phyloP scores from a whole-genome alignment of 1,284 basidiomycete genomes.

The Rhodotorula sp. region DNA sequence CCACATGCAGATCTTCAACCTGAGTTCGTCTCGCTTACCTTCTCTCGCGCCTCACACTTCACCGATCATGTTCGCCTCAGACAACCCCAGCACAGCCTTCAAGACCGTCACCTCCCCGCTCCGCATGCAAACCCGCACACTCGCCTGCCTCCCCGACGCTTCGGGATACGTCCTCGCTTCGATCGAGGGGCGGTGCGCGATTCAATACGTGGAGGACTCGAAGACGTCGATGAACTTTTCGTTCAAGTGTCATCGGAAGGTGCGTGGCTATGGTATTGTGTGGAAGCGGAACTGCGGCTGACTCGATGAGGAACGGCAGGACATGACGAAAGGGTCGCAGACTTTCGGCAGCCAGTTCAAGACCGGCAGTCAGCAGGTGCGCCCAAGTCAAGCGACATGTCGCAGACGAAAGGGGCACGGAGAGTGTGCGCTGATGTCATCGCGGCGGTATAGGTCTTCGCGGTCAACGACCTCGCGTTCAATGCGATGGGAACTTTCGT shows the following conservation, averaged over 20 bases:
- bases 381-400: too few species aligned
- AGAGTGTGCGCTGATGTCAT: too few species aligned
- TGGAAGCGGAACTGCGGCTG: too few species aligned
- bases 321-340: too few species aligned
- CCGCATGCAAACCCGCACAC: conserved; percentile 89
- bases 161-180: conserved; percentile 88
- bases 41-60: background rate
- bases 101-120: conserved; percentile 80
- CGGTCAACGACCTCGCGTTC: conserved; percentile 89
- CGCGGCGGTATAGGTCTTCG: conserved; percentile 58
- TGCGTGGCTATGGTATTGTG: too few species aligned
- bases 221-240: conserved; percentile 68
- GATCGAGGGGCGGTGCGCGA: conserved; percentile 90
- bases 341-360: conserved; percentile 54
- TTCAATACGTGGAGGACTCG: conserved; percentile 86
- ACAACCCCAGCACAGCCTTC: conserved; percentile 70
- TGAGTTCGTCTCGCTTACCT: conserved; percentile 50
- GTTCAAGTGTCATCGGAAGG: conserved; percentile 61
- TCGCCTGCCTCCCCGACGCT: conserved; percentile 76
- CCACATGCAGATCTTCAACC: conserved; percentile 82
- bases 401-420: too few species aligned
- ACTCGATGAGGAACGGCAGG: too few species aligned
- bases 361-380: background rate
- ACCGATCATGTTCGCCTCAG: background rate
- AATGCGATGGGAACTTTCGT: conserved; percentile 89